Conservation (phyloP, 2,329 filamentous ascomycete species). For the Fusarium sp. region DNA sequence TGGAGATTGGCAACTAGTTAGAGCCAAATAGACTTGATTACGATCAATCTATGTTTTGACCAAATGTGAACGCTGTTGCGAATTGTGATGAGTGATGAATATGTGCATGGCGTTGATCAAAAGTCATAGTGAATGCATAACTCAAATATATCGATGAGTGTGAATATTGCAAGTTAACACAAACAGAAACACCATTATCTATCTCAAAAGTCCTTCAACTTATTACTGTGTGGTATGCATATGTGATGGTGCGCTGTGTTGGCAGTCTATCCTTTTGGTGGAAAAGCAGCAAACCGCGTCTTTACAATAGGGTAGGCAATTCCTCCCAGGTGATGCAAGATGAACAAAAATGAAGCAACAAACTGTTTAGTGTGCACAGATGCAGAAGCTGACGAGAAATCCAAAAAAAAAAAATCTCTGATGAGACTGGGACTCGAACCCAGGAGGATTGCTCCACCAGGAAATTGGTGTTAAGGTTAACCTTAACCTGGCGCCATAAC, state of each 20-base stretch:
- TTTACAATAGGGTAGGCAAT: neutral
- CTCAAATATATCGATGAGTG: neutral
- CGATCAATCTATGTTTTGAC: slow-evolving; percentile 24
- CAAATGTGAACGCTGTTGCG: neutral
- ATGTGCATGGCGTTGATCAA: too few relatives aligned
- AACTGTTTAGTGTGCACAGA: neutral
- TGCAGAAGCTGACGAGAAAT: neutral
- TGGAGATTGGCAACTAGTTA: slow-evolving; percentile 48
- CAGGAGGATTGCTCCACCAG: slow-evolving; percentile 51
- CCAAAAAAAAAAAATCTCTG: slow-evolving; percentile 20
- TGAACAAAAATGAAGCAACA: neutral
- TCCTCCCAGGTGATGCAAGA: neutral
- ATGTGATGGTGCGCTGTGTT: neutral
- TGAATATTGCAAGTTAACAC: neutral
- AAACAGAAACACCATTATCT: neutral
- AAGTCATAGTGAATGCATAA: too few relatives aligned
- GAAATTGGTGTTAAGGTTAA: slow-evolving; percentile 45
- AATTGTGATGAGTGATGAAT: neutral
- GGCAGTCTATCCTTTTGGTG: neutral
- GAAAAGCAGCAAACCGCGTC: neutral
- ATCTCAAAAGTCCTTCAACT: neutral
- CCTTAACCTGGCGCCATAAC: slow-evolving; percentile 52
- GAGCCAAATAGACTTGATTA: slow-evolving; percentile 50
- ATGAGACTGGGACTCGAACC: slow-evolving; percentile 52
- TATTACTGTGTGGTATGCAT: neutral